Base-by-base conservation (phyloP, 768 basidiomycete genomes). In the Podaxis pistillaris region DNA sequence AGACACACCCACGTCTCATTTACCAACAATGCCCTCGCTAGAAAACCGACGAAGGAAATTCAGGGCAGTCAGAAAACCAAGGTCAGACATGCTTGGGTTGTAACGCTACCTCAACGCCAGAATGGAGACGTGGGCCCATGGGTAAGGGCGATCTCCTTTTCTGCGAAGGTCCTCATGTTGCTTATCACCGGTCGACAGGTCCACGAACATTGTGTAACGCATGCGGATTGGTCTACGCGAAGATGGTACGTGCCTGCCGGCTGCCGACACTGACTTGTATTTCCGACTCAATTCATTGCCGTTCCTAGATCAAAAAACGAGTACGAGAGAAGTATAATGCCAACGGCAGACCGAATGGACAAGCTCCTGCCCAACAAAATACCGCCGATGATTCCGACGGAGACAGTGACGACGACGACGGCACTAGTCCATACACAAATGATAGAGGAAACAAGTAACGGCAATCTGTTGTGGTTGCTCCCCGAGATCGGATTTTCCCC, bases 131-230 rank as follows among this genome's bases (percentile, higher is more conserved):
- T 65, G 91, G 91, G 1, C 91, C 91, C 13, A 74, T 93, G 77
- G 91, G 91, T 92, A 70, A 72, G 79, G 75, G 38, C 54, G n/a
- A 57, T 26, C 36, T 52, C 19, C 60, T 65, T 61, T 55, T 11
- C 46, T 60, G 22, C 33, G 46, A n/a, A 38, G 2, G 9, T 30
- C 3, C n/a, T 30, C 30, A 30, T 49, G 44, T 46, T 24, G 46
- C 50, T 61, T 41, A 62, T 65, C 65, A 68, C 63, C 66, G 67
- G 63, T 64, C 64, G n/a, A 17, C 65, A 91, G 90, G 91, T 56
- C 91, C 91, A 24, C 83, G 91, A 70, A 93, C 91, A 59, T 77
- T 93, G 58, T 93, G 91, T 73, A 93, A 93, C 71, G 91, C 91
- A 11, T 93, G 91, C 73, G 91, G 91, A 58, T 83, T 93, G 66